Percentiles rank a stretch among this genome's conserved stretches.
Conservation (phyloP, 495 filamentous ascomycete genomes). For the Rhypophila decipiens region DNA sequence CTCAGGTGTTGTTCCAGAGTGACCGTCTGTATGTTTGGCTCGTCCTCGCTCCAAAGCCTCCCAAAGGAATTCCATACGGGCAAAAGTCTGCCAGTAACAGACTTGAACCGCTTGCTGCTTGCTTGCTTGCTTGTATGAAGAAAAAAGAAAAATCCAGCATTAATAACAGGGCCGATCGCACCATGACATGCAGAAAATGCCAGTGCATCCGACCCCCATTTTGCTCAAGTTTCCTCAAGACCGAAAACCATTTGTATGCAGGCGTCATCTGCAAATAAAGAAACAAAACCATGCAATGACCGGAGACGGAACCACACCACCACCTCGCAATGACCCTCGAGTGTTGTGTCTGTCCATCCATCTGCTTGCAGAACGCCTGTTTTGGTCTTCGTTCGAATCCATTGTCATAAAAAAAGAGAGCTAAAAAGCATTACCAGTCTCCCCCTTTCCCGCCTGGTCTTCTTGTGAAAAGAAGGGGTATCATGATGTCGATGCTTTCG, state of each 20-base stretch:
- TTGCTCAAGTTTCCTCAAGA: slow-evolving; percentile 30
- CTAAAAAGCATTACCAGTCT: slow-evolving; percentile 15
- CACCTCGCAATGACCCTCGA: no score
- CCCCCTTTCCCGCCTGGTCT: slow-evolving; percentile 14
- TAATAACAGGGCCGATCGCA: background rate
- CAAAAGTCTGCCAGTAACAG: no score
- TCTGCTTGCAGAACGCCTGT: slow-evolving; percentile 7
- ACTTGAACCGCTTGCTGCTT: no score
- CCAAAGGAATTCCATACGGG: no score
- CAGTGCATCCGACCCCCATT: slow-evolving; percentile 22
- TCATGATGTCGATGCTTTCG: slow-evolving; percentile 27
- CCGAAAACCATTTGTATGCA: slow-evolving; percentile 5
- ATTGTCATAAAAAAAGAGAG: slow-evolving; percentile 21
- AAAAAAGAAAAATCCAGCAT: background rate
- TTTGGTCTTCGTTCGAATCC: slow-evolving; percentile 12
- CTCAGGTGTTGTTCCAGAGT: no score
- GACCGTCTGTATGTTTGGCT: no score
- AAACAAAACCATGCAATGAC: no score
- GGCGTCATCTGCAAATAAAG: no score
- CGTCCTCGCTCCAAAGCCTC: no score
- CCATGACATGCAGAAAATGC: background rate
- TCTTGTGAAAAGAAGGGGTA: slow-evolving; percentile 29
- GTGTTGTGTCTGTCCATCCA: slow-evolving; percentile 1
- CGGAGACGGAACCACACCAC: no score
- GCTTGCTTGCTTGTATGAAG: no score